phyloP scores from a whole-genome alignment of 352 stramenopile genomes.

The Globisporangium yorkense region DNA sequence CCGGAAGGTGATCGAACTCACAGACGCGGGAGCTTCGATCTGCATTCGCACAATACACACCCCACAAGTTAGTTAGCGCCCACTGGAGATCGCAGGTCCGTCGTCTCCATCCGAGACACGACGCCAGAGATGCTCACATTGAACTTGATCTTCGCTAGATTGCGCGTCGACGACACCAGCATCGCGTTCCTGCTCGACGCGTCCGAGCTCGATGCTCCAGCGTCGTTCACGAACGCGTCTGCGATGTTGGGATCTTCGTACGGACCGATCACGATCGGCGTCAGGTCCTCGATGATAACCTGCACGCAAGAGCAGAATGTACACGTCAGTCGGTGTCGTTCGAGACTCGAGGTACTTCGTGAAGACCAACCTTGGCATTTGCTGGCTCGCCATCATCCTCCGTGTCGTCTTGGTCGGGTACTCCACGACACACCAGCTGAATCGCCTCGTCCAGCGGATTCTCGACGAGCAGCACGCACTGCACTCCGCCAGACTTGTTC shows the following conservation, averaged over 20 bases:
- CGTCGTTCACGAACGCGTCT: slow-evolving; percentile 50
- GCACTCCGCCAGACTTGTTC: slow-evolving; percentile 12
- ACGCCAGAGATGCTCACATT: slow-evolving; percentile 16
- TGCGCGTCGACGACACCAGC: slow-evolving; percentile 40
- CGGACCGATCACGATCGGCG: slow-evolving; percentile 58
- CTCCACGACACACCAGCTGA: slow-evolving; percentile 42
- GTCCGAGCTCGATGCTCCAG: slow-evolving; percentile 10
- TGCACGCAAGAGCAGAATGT: slow-evolving; percentile 5
- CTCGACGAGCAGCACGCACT: slow-evolving; percentile 69
- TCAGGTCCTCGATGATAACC: slow-evolving; percentile 43
- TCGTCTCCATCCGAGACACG: neutral
- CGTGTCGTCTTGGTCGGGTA: neutral
- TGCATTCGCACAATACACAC: slow-evolving; percentile 7
- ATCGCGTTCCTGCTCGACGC: slow-evolving; percentile 36
- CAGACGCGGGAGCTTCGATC: slow-evolving; percentile 9
- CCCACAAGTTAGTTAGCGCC: neutral
- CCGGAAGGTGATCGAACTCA: slow-evolving; percentile 22
- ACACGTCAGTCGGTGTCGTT: neutral
- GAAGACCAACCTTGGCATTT: slow-evolving; percentile 25
- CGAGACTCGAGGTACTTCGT: neutral
- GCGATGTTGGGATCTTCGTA: slow-evolving; percentile 84
- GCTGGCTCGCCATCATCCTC: neutral
- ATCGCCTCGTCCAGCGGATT: slow-evolving; percentile 79
- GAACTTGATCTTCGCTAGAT: slow-evolving; percentile 54
- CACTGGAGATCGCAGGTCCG: neutral